A percentile compares a stretch with the other conserved stretches of the same genome.
phyloP scores from a whole-genome alignment of 1,284 basidiomycete species.

The Coniferiporia sulphurascens region DNA sequence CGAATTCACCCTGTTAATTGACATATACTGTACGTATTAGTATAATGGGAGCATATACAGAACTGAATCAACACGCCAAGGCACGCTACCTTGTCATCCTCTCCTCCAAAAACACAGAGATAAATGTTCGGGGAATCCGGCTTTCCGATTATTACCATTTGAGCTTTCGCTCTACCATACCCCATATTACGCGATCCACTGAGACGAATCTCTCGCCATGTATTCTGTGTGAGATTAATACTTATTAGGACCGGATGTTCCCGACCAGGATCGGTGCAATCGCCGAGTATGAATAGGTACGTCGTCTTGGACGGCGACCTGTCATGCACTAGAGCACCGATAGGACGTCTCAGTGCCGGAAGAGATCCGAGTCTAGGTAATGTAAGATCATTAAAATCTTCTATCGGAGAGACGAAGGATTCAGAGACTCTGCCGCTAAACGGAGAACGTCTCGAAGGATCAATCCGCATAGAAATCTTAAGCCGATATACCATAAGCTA shows the following conservation, averaged over 20 bases:
- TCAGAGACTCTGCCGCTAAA: not conserved
- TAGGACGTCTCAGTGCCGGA: not conserved
- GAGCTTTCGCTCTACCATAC: not conserved
- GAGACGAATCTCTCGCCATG: constrained; percentile 4
- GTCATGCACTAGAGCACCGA: constrained; percentile 6
- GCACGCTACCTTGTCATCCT: not conserved
- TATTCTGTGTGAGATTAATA: constrained; percentile 5
- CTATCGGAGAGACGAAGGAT: not conserved
- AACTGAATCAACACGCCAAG: not conserved
- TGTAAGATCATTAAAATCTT: not conserved
- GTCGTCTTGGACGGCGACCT: not conserved
- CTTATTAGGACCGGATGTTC: not conserved
- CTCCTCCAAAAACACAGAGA: constrained; percentile 9
- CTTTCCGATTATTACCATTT: constrained; percentile 3
- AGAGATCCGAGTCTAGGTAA: not conserved
- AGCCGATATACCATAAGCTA: not conserved
- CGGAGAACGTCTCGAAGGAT: not conserved
- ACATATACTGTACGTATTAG: not conserved
- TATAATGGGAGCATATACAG: not conserved
- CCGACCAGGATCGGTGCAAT: not conserved
- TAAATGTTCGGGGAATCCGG: not conserved
- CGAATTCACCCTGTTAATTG: not conserved
- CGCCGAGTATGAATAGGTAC: constrained; percentile 5
- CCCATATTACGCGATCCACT: not conserved
- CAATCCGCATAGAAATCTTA: not conserved